Conservation (phyloP, 1,284 basidiomycete genomes). For the Microbotryomycetes sp. region DNA sequence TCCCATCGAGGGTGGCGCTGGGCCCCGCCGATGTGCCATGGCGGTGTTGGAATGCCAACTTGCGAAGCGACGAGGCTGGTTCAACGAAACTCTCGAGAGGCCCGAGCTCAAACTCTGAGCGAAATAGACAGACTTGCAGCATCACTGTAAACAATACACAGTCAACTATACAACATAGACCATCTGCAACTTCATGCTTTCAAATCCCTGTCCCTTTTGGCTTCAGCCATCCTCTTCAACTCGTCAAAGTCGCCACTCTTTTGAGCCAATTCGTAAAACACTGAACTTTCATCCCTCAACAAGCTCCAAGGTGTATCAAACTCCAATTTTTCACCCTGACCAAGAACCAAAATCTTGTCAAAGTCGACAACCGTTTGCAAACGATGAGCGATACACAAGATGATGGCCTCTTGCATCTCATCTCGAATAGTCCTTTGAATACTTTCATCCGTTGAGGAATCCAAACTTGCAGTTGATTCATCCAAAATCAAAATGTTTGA, state of each 20-base stretch:
- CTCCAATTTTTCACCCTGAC: conserved; percentile 50
- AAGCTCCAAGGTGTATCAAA: conserved; percentile 57
- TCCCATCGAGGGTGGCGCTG: too few species aligned
- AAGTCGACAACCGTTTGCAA: conserved; percentile 49
- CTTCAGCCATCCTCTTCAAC: conserved; percentile 23
- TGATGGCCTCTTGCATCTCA: conserved; percentile 42
- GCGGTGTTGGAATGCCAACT: too few species aligned
- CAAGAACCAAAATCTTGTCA: conserved; percentile 51
- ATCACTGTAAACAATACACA: too few species aligned
- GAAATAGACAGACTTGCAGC: too few species aligned
- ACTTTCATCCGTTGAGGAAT: conserved; percentile 46
- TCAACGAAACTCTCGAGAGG: too few species aligned
- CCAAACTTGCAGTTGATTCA: conserved; percentile 48
- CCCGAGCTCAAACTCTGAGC: too few species aligned
- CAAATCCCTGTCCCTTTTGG: conserved; percentile 3
- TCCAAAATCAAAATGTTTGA: conserved; percentile 52
- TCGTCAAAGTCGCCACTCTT: conserved; percentile 30
- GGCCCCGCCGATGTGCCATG: too few species aligned
- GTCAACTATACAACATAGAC: too few species aligned
- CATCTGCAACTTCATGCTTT: neutral
- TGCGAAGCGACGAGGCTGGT: too few species aligned
- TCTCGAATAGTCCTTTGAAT: conserved; percentile 47
- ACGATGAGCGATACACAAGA: conserved; percentile 44
- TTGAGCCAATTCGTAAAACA: conserved; percentile 47
- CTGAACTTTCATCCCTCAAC: conserved; percentile 49